Evolutionary conservation across 139 green algal genomes (phyloP), one percentile per base, ranked within the genome.

Genomic region (Pleodorina starrii): DNA sequence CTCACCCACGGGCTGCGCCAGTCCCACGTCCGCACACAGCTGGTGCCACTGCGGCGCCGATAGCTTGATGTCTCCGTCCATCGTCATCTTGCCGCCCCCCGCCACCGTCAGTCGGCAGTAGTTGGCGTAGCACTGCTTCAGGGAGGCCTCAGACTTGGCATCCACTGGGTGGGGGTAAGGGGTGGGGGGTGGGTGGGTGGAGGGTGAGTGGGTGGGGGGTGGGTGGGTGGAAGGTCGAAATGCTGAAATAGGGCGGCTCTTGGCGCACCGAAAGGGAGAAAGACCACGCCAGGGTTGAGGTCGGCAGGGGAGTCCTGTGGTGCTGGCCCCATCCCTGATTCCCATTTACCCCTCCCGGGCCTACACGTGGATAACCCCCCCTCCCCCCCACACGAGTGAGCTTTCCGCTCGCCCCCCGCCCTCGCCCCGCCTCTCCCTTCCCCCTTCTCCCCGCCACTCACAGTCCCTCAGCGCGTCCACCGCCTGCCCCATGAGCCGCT

Each of bases 71-170:
- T 89, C 84, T 1, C 84, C 84, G 36, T 89, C 84, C 84, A 89
- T 82, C 69, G 82, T 71, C 84, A 82, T 82, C 48, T 59, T 73
- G 69, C 46, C 46, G 36, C 17, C 84, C 68, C 69, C 69, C 29
- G 12, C 5, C 25, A 73, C 50, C 50, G 23, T 48, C 35, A 89
- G 84, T 9, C 84, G 69, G 48, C 84, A 89, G 84, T 89, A 89
- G 84, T 89, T 89, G 84, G 82, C 82, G 69, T 83, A 89, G 69
- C 48, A 72, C 69, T 89, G 84, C 50, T 82, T 82, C 25, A 89
- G 68, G 38, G 50, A 75, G 4, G 84, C 84, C 84, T 89, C 84
- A 5, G 50, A 23, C 12, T 44, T 43, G 69, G 69, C 84, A 36
- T 89, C 84, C 1, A 89, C 84, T 89, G 84, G 27, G 35, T 51